phyloP scores from a whole-genome alignment of 2,329 filamentous ascomycete species.

The Sporothrix phasma region DNA sequence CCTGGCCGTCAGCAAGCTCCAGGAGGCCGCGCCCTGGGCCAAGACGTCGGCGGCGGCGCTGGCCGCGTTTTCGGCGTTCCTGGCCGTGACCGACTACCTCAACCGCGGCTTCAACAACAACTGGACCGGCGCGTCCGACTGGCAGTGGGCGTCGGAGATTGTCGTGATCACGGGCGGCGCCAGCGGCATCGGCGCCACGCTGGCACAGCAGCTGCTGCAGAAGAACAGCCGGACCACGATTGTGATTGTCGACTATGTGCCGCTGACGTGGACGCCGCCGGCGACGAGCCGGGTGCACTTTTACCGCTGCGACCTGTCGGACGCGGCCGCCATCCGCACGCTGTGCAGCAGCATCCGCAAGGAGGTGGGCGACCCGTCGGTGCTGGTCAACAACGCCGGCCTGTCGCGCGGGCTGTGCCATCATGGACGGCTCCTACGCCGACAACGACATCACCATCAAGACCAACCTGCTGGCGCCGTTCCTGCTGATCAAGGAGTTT shows the following conservation, averaged over 20 bases:
- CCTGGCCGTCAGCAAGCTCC: background rate
- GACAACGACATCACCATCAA: background rate
- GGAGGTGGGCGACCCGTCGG: background rate
- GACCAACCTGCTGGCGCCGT: conserved; percentile 51
- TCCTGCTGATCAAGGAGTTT: conserved; percentile 56
- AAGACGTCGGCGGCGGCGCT: background rate
- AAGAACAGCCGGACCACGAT: background rate
- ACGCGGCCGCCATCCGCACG: background rate
- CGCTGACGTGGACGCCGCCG: background rate
- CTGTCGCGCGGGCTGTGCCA: background rate
- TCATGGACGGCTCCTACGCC: background rate
- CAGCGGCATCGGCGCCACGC: background rate
- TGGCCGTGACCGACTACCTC: background rate
- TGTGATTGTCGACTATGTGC: background rate
- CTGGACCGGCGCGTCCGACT: background rate
- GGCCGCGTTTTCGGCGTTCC: background rate
- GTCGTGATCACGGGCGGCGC: background rate
- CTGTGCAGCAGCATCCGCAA: background rate
- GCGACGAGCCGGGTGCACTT: background rate
- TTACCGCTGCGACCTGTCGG: background rate
- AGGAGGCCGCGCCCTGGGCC: background rate
- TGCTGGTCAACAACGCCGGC: background rate
- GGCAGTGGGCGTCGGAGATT: background rate
- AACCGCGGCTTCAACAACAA: background rate
- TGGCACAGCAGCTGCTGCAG: background rate